These are phyloP conservation scores for Cutaneotrichosporon dermatis DNA, from an alignment of 1,284 basidiomycete genomes.

Conservation along the genomic window DNA sequence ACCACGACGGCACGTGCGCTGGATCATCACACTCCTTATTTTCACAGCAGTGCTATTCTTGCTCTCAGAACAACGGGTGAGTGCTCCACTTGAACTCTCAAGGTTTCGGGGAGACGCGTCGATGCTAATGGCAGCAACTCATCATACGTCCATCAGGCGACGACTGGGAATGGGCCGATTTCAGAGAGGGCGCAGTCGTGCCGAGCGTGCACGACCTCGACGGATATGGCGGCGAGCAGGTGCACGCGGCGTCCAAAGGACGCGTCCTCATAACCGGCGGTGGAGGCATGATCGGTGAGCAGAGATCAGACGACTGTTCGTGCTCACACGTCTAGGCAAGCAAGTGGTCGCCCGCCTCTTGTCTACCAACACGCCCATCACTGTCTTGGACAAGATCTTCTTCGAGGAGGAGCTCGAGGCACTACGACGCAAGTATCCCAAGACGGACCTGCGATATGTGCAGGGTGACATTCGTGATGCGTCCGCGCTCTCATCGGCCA, in stretches of 20 bases:
- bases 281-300: slow-evolving; percentile 17
- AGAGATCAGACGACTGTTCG: neutral
- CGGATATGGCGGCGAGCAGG: slow-evolving; percentile 5
- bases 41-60: neutral
- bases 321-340: slow-evolving; percentile 22
- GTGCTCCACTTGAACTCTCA: neutral
- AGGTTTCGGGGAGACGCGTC: no score
- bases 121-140: neutral
- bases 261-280: slow-evolving; percentile 17
- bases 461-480: slow-evolving; percentile 30
- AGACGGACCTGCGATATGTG: slow-evolving; percentile 17
- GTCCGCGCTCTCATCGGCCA: slow-evolving; percentile 7
- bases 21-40: neutral
- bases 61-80: neutral
- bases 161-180: neutral
- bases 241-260: neutral
- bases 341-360: slow-evolving; percentile 22
- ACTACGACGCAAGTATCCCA: slow-evolving; percentile 11
- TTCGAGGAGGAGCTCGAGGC: slow-evolving; percentile 23
- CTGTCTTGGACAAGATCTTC: slow-evolving; percentile 28
- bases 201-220: slow-evolving; percentile 6
- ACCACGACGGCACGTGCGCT: neutral
- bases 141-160: neutral
- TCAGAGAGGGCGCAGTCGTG: neutral
- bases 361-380: slow-evolving; percentile 13